These are phyloP conservation scores for Gamsiella multidivaricata DNA, from an alignment of 192 early-diverging fungal species.

Conservation along the genomic window DNA sequence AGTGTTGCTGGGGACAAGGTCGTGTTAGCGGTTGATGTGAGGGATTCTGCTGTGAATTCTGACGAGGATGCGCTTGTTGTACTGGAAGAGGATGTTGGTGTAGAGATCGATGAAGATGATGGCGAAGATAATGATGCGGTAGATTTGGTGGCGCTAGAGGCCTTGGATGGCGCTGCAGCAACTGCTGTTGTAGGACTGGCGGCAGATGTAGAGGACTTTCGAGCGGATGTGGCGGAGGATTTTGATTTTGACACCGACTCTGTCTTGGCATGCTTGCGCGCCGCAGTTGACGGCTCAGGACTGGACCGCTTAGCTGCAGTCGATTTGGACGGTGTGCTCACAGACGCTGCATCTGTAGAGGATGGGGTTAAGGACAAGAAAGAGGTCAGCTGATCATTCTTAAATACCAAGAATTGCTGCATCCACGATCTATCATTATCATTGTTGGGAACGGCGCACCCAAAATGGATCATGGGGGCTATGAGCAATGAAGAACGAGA, in stretches of 20 bases:
- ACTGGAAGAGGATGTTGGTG: slow-evolving; percentile 15
- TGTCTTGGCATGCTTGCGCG: slow-evolving; percentile 52
- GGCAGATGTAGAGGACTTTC: slow-evolving; percentile 38
- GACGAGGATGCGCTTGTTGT: neutral
- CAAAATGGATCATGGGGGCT: too few species aligned
- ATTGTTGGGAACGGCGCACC: neutral
- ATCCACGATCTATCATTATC: too few species aligned
- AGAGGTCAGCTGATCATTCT: neutral
- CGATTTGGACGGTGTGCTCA: slow-evolving; percentile 3
- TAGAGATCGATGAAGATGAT: neutral
- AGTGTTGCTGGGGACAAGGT: slow-evolving; percentile 51
- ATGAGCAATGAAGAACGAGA: too few species aligned
- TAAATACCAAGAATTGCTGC: too few species aligned
- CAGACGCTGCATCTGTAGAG: neutral
- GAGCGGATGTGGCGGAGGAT: slow-evolving; percentile 15
- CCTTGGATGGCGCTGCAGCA: too few species aligned
- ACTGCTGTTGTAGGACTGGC: too few species aligned
- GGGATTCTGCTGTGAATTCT: slow-evolving; percentile 21
- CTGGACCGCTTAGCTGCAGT: slow-evolving; percentile 28
- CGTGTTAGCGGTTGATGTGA: slow-evolving; percentile 33
- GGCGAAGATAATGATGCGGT: neutral
- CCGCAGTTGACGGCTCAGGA: slow-evolving; percentile 24
- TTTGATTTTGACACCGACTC: slow-evolving; percentile 49
- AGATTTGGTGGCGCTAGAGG: neutral
- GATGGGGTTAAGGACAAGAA: neutral